Evolutionary conservation across 78 protist species (phyloP).

Genomic region (Pigoraptor vietnamica): DNA sequence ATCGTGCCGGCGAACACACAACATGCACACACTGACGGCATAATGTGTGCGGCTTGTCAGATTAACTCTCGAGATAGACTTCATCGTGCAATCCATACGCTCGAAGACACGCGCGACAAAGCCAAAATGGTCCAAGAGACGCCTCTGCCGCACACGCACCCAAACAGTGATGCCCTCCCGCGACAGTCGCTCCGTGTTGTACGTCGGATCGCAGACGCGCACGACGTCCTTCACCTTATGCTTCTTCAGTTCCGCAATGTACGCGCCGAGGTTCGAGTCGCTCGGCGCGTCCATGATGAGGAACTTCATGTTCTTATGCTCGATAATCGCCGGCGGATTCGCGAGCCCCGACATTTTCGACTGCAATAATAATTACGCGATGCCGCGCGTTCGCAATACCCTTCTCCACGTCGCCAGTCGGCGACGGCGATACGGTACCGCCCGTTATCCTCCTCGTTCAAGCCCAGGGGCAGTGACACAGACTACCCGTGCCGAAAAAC

Average conservation of each 20-base stretch:
- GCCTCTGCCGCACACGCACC: neutral
- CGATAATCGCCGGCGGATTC: conserved; percentile 11
- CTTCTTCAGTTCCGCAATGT: conserved; percentile 1
- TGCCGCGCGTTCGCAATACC: too few species aligned
- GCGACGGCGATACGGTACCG: too few species aligned
- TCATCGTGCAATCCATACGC: too few species aligned
- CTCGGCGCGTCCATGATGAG: conserved; percentile 34
- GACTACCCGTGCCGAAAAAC: too few species aligned
- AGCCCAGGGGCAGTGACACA: too few species aligned
- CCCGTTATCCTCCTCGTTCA: too few species aligned
- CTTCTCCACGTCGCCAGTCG: too few species aligned
- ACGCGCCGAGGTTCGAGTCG: conserved; percentile 6
- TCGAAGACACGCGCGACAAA: too few species aligned
- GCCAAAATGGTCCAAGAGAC: neutral
- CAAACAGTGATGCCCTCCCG: conserved; percentile 1
- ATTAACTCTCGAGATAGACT: too few species aligned
- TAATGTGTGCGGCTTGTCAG: too few species aligned
- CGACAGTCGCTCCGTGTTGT: neutral
- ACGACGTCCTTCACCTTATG: conserved; percentile 20
- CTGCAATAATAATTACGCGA: too few species aligned
- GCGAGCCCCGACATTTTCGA: neutral
- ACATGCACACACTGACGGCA: neutral
- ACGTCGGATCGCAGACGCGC: conserved; percentile 43
- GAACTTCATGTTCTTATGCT: conserved; percentile 4
- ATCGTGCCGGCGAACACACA: neutral